These are phyloP conservation scores for Reutealis trisperma DNA, from an alignment of 345 rosid species.

Conservation along the genomic window DNA sequence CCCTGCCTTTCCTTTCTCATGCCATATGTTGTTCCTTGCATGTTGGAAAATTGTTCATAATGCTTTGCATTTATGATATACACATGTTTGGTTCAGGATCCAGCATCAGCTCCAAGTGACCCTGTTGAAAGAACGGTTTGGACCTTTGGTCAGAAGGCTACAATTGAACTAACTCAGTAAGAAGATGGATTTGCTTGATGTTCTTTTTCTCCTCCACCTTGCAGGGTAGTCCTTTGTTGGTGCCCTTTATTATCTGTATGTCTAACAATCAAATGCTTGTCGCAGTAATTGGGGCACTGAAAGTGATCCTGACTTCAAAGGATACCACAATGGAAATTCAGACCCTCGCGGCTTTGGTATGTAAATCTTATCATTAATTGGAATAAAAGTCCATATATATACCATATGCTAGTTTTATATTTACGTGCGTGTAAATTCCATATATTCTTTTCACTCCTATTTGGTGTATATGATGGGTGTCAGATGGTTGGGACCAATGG, in stretches of 20 bases:
- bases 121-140: constrained; percentile 81
- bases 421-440: not conserved
- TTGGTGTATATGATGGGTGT: not conserved
- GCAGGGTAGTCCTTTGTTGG: not conserved
- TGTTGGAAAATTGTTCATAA: not conserved
- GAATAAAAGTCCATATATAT: not conserved
- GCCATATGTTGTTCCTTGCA: not conserved
- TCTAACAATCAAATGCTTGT: constrained; percentile 27
- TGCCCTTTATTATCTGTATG: not conserved
- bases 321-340: constrained; percentile 90
- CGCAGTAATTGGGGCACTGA: constrained; percentile 96
- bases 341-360: constrained; percentile 95
- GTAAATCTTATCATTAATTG: constrained; percentile 13
- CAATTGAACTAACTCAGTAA: constrained; percentile 92
- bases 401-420: not conserved
- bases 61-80: not conserved
- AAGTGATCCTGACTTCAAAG: constrained; percentile 84
- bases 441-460: not conserved
- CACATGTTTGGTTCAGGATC: constrained; percentile 47
- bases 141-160: constrained; percentile 76
- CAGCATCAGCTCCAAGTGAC: constrained; percentile 66
- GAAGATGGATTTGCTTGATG: constrained; percentile 14
- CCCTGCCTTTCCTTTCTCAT: not conserved
- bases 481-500: not conserved
- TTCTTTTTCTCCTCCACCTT: not conserved